Base-by-base conservation (phyloP, 306 rosid species). In the Glycine latifolia region DNA sequence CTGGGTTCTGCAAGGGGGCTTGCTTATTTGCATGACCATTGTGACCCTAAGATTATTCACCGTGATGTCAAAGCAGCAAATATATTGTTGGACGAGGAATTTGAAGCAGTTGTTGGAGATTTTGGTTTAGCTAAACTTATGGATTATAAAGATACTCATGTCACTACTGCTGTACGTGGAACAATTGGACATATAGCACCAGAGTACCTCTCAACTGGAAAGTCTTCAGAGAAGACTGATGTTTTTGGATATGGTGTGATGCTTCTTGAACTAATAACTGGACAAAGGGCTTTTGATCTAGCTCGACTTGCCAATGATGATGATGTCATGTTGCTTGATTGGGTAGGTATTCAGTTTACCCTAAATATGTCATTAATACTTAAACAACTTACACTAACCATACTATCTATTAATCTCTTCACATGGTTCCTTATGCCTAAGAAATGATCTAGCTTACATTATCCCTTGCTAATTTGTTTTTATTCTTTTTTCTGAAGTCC, bases 221-320 rank as follows among this genome's bases (percentile, higher is more conserved):
- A 93, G 77, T 90, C 93, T 78, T 93, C 98, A 7, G 99, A 95
- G 82, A 95, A 95, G 86, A 93, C 97, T 41, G 99, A 93, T 69
- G 97, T 93, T 84, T 95, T 95, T 81, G 99, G 98, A 75, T 95
- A 93, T 37, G 99, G 99, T n/a, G 98, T 91, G 83, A 95, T 89
- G 97, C 98, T 95, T 88, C 98, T 95, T 73, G 99, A 95, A 85
- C 90, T 95, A 71, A 91, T 93, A 74, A 95, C 99, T 73, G 99
- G 98, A 72, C 97, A 93, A 81, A 88, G 97, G 83, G 99, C 99
- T 69, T 95, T 91, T 31, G 98, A 91, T 87, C 97, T 95, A n/a
- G 98, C 97, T 50, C 91, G 96, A 74, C 98, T 93, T 84, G 99
- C 98, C 62, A 85, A 91, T 73, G 92, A 93, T 68, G 96, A 91